These are phyloP conservation scores for Dioszegia aurantiaca DNA, from an alignment of 768 basidiomycete genomes.

Conservation along the genomic window DNA sequence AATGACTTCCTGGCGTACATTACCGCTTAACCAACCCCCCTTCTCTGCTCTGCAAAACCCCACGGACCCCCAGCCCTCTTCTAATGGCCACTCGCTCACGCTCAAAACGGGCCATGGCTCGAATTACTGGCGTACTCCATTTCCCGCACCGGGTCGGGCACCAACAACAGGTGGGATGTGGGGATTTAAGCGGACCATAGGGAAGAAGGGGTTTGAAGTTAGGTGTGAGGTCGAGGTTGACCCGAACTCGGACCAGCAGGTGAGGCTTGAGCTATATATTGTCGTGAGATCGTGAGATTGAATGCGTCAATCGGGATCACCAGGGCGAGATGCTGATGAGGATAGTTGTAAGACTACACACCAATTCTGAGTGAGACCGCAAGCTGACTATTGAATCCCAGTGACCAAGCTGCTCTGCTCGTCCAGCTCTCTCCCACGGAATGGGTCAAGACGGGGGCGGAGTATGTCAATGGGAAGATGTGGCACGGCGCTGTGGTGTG, in stretches of 20 bases:
- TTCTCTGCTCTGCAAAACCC: slow-evolving; percentile 3
- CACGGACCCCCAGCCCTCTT: neutral
- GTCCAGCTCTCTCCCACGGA: slow-evolving; percentile 21
- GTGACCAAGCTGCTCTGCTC: slow-evolving; percentile 41
- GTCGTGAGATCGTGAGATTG: neutral
- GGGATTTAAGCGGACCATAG: slow-evolving; percentile 8
- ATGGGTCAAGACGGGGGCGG: slow-evolving; percentile 41
- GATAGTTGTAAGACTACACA: slow-evolving; percentile 8
- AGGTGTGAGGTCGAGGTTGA: slow-evolving; percentile 11
- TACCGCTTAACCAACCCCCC: neutral
- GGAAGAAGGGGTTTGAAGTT: slow-evolving; percentile 11
- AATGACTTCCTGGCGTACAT: neutral
- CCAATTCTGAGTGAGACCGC: no score
- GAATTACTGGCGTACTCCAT: slow-evolving; percentile 3
- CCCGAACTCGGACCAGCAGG: neutral
- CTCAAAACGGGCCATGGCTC: slow-evolving; percentile 1
- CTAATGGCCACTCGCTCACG: neutral
- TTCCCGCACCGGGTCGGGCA: slow-evolving; percentile 1
- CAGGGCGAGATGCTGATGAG: neutral
- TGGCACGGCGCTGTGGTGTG: slow-evolving; percentile 31
- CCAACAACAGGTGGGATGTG: neutral
- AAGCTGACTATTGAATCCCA: neutral
- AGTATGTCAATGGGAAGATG: slow-evolving; percentile 30
- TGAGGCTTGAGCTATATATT: neutral
- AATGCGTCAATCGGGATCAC: no score